These are phyloP conservation scores for Xylaria curta DNA, from an alignment of 495 filamentous ascomycete genomes.

Conservation along the genomic window DNA sequence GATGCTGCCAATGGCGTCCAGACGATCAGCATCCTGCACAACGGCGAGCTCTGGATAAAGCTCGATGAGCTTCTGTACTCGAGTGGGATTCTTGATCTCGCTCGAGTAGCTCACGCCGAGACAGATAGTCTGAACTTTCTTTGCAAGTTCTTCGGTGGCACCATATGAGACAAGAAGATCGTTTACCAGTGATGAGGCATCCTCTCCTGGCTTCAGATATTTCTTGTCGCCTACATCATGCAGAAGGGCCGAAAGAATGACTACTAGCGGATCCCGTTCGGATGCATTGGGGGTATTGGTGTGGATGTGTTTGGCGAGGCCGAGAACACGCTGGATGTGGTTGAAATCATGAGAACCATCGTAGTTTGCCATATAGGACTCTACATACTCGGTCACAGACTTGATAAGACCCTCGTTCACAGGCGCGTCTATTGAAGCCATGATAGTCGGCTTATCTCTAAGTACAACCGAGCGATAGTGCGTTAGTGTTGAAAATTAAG, in stretches of 20 bases:
- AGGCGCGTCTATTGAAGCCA: constrained; percentile 40
- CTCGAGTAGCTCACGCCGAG: constrained; percentile 78
- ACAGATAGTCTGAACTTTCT: constrained; percentile 70
- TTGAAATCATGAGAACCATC: constrained; percentile 86
- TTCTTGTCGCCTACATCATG: constrained; percentile 92
- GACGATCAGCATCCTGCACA: constrained; percentile 88
- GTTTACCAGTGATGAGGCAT: constrained; percentile 60
- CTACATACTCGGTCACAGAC: constrained; percentile 63
- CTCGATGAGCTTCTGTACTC: constrained; percentile 58
- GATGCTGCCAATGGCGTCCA: constrained; percentile 88
- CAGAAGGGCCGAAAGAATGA: constrained; percentile 77
- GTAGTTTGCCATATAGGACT: constrained; percentile 76
- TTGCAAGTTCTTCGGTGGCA: constrained; percentile 60
- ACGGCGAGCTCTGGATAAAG: constrained; percentile 76
- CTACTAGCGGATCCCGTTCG: constrained; percentile 56
- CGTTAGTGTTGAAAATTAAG: constrained; percentile 36
- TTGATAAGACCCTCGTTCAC: constrained; percentile 50
- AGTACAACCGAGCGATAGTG: constrained; percentile 3
- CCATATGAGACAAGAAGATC: constrained; percentile 64
- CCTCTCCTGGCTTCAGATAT: constrained; percentile 63
- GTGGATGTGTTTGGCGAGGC: constrained; percentile 66
- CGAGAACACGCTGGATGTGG: constrained; percentile 81
- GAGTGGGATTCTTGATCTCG: constrained; percentile 66
- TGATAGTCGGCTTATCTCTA: constrained; percentile 23
- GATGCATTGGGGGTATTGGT: constrained; percentile 52